A percentile compares a stretch with the other conserved stretches of the same genome.
Evolutionary conservation across 805 yeast genomes (phyloP).

Genomic region (Nakazawaea wyomingensis): DNA sequence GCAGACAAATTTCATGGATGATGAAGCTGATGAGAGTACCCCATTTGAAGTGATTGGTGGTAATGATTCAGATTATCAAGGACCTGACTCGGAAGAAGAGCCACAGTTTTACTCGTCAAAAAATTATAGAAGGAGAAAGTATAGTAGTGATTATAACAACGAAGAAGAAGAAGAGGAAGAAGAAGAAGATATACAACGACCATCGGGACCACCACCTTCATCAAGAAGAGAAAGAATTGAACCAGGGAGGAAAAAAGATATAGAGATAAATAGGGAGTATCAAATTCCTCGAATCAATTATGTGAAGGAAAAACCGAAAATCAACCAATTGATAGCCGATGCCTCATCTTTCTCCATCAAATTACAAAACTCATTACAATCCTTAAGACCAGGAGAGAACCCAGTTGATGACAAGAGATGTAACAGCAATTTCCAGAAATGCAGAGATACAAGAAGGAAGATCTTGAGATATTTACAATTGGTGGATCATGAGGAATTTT

Average conservation of each 20-base stretch:
- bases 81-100: slow-evolving; percentile 13
- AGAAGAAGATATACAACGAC: not conserved
- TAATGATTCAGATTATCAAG: slow-evolving; percentile 12
- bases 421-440: slow-evolving; percentile 64
- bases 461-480: slow-evolving; percentile 78
- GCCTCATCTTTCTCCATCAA: slow-evolving; percentile 71
- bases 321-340: slow-evolving; percentile 63
- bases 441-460: slow-evolving; percentile 70
- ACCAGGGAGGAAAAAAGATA: slow-evolving; percentile 20
- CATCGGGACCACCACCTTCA: slow-evolving; percentile 7
- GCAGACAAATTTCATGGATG: slow-evolving; percentile 43
- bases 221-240: slow-evolving; percentile 11
- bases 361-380: slow-evolving; percentile 51
- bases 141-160: slow-evolving; percentile 6
- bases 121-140: slow-evolving; percentile 4
- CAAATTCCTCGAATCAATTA: slow-evolving; percentile 66
- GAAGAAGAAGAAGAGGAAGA: slow-evolving; percentile 12
- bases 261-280: slow-evolving; percentile 42
- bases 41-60: slow-evolving; percentile 26
- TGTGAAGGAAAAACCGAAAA: slow-evolving; percentile 66
- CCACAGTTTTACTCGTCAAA: slow-evolving; percentile 12
- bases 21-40: slow-evolving; percentile 40
- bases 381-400: slow-evolving; percentile 37
- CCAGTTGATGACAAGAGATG: slow-evolving; percentile 61
- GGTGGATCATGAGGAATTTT: slow-evolving; percentile 76